Conservation (phyloP, 192 early-diverging fungal species). For the Ambispora gerdemannii region DNA sequence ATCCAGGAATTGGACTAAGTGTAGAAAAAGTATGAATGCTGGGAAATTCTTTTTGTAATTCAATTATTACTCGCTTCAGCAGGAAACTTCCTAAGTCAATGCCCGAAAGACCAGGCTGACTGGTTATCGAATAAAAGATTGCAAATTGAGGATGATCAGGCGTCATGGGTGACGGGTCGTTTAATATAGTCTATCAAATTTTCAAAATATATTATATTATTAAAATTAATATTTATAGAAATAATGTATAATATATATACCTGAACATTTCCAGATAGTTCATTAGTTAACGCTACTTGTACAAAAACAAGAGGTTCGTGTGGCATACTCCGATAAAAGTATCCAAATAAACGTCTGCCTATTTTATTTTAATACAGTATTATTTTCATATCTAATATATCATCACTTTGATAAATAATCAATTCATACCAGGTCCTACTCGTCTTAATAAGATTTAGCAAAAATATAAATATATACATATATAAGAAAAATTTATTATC, state of each 20-base stretch:
- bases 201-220: neutral
- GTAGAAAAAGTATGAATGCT: conserved; percentile 79
- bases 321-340: conserved; percentile 75
- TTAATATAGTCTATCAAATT: conserved; percentile 48
- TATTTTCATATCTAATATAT: neutral
- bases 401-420: neutral
- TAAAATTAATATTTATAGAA: neutral
- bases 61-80: conserved; percentile 85
- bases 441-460: conserved; percentile 34
- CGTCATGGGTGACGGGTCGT: conserved; percentile 43
- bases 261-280: conserved; percentile 66
- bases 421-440: conserved; percentile 37
- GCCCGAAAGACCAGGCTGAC: conserved; percentile 79
- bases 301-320: conserved; percentile 88
- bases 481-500: neutral
- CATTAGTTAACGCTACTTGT: conserved; percentile 72
- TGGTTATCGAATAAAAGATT: conserved; percentile 93
- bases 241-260: conserved; percentile 38
- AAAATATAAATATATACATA: neutral
- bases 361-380: neutral
- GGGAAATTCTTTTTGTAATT: conserved; percentile 67
- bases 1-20: conserved; percentile 86
- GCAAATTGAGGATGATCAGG: conserved; percentile 57
- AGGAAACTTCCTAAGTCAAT: conserved; percentile 90
- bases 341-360: conserved; percentile 78